A percentile compares a stretch with the other conserved stretches of the same genome.
These are phyloP conservation scores for Globisporangium recalcitrans DNA, from an alignment of 352 stramenopile species.

Conservation along the genomic window DNA sequence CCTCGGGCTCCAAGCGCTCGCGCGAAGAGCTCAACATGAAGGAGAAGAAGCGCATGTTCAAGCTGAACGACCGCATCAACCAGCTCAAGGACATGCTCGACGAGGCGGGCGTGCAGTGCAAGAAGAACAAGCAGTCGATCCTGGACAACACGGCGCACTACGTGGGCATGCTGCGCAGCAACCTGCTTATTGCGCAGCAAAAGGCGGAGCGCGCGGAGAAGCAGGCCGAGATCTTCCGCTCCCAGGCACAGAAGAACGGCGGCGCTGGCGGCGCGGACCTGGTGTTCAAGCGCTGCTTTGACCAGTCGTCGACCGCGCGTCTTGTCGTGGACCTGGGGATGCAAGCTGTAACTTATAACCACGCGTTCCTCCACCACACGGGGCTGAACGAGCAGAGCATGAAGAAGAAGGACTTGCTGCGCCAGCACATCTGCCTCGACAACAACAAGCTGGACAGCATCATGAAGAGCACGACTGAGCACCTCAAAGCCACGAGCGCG, in stretches of 20 bases:
- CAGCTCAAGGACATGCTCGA: slow-evolving; percentile 64
- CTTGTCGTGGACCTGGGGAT: slow-evolving; percentile 49
- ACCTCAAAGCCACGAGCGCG: slow-evolving; percentile 34
- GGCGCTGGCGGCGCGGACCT: slow-evolving; percentile 23
- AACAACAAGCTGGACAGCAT: slow-evolving; percentile 39
- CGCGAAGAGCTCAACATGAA: slow-evolving; percentile 80
- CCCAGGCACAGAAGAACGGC: slow-evolving; percentile 18
- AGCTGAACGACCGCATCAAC: slow-evolving; percentile 84
- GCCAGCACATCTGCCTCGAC: slow-evolving; percentile 46
- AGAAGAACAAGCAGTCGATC: slow-evolving; percentile 81
- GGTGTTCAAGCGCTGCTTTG: slow-evolving; percentile 64
- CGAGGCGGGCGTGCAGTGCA: slow-evolving; percentile 59
- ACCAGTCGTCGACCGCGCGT: slow-evolving; percentile 53
- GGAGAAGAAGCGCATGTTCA: slow-evolving; percentile 89
- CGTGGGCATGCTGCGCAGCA: slow-evolving; percentile 59
- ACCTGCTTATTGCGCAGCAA: slow-evolving; percentile 52
- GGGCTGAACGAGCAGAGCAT: slow-evolving; percentile 35
- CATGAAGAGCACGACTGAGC: slow-evolving; percentile 35
- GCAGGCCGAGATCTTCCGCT: slow-evolving; percentile 23
- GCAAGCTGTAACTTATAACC: slow-evolving; percentile 51
- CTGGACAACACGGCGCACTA: slow-evolving; percentile 68
- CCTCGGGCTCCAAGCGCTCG: slow-evolving; percentile 48
- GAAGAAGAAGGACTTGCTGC: slow-evolving; percentile 31
- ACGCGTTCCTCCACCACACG: slow-evolving; percentile 45
- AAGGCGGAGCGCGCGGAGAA: slow-evolving; percentile 52